Percentiles rank a stretch among this genome's conserved stretches.
These are phyloP conservation scores for Flaveria robusta DNA, from an alignment of 129 eudicot genomes.

Conservation along the genomic window DNA sequence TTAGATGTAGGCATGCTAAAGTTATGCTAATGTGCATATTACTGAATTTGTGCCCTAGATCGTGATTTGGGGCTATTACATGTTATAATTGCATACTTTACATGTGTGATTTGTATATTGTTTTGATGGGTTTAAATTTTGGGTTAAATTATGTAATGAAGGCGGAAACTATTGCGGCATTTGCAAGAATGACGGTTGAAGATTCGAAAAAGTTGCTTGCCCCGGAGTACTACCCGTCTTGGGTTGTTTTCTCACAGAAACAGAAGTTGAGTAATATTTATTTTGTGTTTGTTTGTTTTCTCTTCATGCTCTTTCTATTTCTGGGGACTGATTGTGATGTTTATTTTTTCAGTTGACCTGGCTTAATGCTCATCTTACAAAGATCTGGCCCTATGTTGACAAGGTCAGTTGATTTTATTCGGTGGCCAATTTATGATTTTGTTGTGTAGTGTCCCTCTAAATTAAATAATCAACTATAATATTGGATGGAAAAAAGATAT, in stretches of 20 bases:
- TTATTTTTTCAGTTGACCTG: constrained; percentile 71
- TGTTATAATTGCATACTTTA: neutral
- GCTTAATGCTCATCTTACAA: constrained; percentile 78
- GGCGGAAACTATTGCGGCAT: constrained; percentile 90
- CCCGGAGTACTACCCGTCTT: constrained; percentile 81
- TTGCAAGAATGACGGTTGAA: constrained; percentile 98
- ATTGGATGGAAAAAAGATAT: neutral
- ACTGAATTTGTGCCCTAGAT: constrained; percentile 17
- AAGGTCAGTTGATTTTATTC: constrained; percentile 50
- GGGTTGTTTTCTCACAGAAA: constrained; percentile 87
- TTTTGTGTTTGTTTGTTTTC: constrained; percentile 4
- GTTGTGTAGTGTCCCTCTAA: constrained; percentile 6
- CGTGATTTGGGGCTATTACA: constrained; percentile 5
- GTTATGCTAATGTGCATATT: neutral
- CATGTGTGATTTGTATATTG: constrained; percentile 8
- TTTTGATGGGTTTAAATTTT: neutral
- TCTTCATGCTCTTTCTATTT: neutral
- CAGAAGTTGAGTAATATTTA: constrained; percentile 64
- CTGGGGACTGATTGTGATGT: constrained; percentile 37
- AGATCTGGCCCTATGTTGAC: constrained; percentile 93
- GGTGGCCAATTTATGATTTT: neutral
- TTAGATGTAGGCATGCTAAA: neutral
- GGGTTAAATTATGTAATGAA: constrained; percentile 32
- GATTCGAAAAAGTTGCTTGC: constrained; percentile 92
- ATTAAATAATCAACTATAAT: neutral